These are phyloP conservation scores for Solanum piurae DNA, from an alignment of 257 asterid species.

Conservation along the genomic window DNA sequence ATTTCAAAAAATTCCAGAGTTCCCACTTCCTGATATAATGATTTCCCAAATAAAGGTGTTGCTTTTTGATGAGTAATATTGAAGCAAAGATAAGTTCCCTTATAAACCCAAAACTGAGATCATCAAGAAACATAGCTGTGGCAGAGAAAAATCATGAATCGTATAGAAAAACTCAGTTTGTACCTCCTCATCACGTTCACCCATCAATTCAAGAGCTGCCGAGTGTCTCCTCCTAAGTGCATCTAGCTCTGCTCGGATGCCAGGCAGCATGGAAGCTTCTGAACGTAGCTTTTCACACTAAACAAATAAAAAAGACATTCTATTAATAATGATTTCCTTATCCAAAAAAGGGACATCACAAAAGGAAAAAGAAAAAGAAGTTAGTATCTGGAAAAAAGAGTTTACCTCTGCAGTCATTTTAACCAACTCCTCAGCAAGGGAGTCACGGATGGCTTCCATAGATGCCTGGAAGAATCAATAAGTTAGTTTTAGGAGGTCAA, in stretches of 20 bases:
- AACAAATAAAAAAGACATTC: background rate
- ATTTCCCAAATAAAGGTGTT: background rate
- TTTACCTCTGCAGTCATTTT: conserved; percentile 88
- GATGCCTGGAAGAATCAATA: conserved; percentile 48
- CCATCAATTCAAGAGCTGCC: conserved; percentile 97
- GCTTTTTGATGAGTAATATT: background rate
- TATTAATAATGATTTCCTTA: background rate
- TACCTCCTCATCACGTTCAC: conserved; percentile 99
- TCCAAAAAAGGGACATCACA: background rate
- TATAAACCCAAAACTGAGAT: background rate
- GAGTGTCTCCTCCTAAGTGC: conserved; percentile 92
- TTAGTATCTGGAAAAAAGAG: background rate
- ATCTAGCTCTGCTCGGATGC: conserved; percentile 85
- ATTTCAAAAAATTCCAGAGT: background rate
- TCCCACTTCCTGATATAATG: background rate
- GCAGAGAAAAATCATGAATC: background rate
- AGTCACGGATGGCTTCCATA: conserved; percentile 94
- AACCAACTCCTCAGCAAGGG: conserved; percentile 97
- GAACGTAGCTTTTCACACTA: conserved; percentile 74
- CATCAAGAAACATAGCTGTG: background rate
- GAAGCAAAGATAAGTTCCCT: background rate
- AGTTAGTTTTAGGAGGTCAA: background rate
- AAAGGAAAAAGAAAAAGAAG: background rate
- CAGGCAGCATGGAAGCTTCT: conserved; percentile 83
- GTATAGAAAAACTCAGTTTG: background rate